Conservation (phyloP, 139 green algal species). For the Zygnema circumcarinatum region DNA sequence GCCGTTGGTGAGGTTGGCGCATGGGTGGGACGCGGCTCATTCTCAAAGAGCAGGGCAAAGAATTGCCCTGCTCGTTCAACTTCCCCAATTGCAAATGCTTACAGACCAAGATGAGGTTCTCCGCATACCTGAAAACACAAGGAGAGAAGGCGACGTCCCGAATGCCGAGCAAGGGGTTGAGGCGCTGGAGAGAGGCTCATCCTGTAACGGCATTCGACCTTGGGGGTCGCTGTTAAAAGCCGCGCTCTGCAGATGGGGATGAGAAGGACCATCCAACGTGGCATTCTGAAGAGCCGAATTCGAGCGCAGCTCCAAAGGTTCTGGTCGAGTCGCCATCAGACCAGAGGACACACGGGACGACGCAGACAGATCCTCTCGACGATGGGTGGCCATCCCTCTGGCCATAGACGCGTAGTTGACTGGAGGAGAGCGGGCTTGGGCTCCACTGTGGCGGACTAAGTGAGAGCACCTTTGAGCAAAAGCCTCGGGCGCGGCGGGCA, state of each 20-base stretch:
- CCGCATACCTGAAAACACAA: constrained; percentile 23
- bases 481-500: no score
- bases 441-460: no score
- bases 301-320: neutral
- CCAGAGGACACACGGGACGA: neutral
- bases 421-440: no score
- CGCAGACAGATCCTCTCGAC: neutral
- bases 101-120: neutral
- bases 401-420: no score
- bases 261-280: neutral
- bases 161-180: neutral
- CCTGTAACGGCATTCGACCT: neutral
- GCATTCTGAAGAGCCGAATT: neutral
- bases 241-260: neutral
- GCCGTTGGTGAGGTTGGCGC: neutral
- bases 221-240: neutral
- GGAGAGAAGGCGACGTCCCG: neutral
- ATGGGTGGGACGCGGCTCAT: neutral
- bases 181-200: neutral
- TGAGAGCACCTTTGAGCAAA: no score
- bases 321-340: neutral
- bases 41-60: neutral
- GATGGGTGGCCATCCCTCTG: neutral
- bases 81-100: no score
- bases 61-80: no score